Percentiles rank a stretch among this genome's conserved stretches.
Conservation (phyloP, 306 rosid species). For the barrel medic (Medicago truncatula) region DNA sequence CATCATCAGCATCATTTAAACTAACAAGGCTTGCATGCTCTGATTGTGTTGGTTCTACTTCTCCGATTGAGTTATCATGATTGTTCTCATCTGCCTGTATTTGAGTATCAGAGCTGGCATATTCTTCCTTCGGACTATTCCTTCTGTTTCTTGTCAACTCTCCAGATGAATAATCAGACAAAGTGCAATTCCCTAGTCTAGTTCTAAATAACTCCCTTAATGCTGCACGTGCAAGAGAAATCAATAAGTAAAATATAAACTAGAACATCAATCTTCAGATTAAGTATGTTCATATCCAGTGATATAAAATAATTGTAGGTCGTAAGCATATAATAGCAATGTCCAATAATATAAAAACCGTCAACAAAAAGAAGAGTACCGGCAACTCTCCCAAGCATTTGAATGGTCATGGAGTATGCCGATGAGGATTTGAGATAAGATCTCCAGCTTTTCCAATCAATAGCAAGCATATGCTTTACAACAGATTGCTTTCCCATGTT, state of each 20-base stretch:
- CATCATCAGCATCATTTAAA: conserved; percentile 68
- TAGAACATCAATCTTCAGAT: conserved; percentile 29
- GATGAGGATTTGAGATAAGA: conserved; percentile 77
- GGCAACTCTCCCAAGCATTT: conserved; percentile 93
- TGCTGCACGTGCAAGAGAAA: conserved; percentile 62
- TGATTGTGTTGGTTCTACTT: conserved; percentile 55
- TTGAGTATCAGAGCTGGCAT: conserved; percentile 50
- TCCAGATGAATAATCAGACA: conserved; percentile 61
- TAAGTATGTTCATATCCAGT: conserved; percentile 3
- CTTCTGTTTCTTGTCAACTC: conserved; percentile 53
- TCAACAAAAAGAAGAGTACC: conserved; percentile 56
- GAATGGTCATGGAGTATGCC: conserved; percentile 75
- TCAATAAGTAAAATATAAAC: conserved; percentile 34
- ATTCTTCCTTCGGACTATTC: conserved; percentile 51
- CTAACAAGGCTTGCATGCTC: conserved; percentile 61
- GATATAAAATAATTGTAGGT: conserved; percentile 31
- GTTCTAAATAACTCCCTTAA: conserved; percentile 76
- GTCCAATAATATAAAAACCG: conserved; percentile 26
- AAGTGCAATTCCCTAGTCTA: conserved; percentile 56
- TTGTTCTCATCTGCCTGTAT: conserved; percentile 48
- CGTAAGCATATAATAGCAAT: conserved; percentile 6
- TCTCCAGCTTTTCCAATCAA: conserved; percentile 97
- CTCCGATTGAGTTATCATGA: conserved; percentile 44
- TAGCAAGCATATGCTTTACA: conserved; percentile 96
- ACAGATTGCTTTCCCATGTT: conserved; percentile 83